These are phyloP conservation scores for Backusella morwellensis DNA, from an alignment of 192 early-diverging fungal genomes.

Conservation along the genomic window DNA sequence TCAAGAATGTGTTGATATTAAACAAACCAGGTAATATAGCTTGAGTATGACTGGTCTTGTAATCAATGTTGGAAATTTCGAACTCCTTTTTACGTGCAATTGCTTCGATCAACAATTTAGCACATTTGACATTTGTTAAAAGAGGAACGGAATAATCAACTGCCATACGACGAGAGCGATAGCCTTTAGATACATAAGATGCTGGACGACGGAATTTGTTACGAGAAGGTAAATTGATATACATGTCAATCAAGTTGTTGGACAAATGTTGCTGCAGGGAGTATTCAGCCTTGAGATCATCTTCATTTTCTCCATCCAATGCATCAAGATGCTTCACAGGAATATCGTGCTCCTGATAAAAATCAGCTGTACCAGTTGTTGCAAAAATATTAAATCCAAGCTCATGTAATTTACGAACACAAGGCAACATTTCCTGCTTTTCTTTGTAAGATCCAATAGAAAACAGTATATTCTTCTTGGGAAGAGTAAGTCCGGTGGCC, in stretches of 20 bases:
- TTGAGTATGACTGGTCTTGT: constrained; percentile 84
- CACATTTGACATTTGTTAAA: constrained; percentile 99
- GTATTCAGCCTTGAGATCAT: constrained; percentile 79
- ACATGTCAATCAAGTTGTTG: constrained; percentile 96
- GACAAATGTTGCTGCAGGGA: constrained; percentile 91
- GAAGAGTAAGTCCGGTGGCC: constrained; percentile 89
- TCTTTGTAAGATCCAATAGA: constrained; percentile 99
- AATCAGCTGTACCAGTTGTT: constrained; percentile 96
- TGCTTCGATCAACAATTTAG: constrained; percentile 97
- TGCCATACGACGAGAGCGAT: constrained; percentile 94
- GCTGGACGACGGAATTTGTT: constrained; percentile 96
- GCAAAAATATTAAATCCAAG: constrained; percentile 94
- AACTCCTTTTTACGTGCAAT: constrained; percentile 63
- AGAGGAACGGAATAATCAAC: constrained; percentile 96
- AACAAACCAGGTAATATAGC: constrained; percentile 85
- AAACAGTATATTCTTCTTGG: constrained; percentile 94
- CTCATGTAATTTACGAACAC: constrained; percentile 78
- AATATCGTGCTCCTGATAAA: constrained; percentile 92
- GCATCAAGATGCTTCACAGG: constrained; percentile 90
- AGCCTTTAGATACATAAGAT: constrained; percentile 92
- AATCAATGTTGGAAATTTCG: constrained; percentile 86
- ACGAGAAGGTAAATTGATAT: constrained; percentile 98
- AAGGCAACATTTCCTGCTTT: constrained; percentile 93
- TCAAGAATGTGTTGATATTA: constrained; percentile 74
- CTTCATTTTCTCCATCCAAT: constrained; percentile 52